Evolutionary conservation across 306 rosid genomes (phyloP), one percentile per base, ranked within the genome.

Genomic region (Cicer arietinum): DNA sequence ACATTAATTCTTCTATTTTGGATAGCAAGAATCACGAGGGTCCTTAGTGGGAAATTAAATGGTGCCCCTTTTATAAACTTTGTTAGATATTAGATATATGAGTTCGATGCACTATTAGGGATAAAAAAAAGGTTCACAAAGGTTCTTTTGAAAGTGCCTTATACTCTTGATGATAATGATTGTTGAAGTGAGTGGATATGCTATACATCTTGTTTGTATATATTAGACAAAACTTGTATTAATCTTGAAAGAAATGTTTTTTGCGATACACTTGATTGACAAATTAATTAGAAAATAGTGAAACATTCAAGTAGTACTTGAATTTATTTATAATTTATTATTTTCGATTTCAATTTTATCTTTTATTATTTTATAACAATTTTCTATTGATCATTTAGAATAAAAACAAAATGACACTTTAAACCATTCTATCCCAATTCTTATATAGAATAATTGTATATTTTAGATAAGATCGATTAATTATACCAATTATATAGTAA

Each of bases 61-160:
- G 65, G 44, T 60, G 43, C 43, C 66, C 10, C 0, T 30, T 13
- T 44, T 13, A 7, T n/a, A 7, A 60, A 60, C 18, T 35, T 60
- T 25, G 35, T 25, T 25, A 25, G 35, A 25, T 30, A 60, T 35
- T 12, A 37, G 6, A 35, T 30, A 59, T 59, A 52, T 8, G 4
- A 30, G 10, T 25, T 25, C 16, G 2, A 59, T 35, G 10, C 67
- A 60, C 8, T 12, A 44, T 60, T 35, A 60, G 18, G 67, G 10
- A 60, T 60, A 44, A 30, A 12, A 22, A 22, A 22, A 22, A 22
- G 25, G 25, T 22, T 22, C 6, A 60, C 10, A 60, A 60, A 35
- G 35, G 66, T 60, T 60, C 66, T 13, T 30, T 60, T 60, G 18
- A 35, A 30, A 35, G 7, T 60, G 59, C 18, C 59, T 53, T 53